Evolutionary conservation across 2,329 filamentous ascomycete genomes (phyloP).

Genomic region (Sphaerulina populicola): DNA sequence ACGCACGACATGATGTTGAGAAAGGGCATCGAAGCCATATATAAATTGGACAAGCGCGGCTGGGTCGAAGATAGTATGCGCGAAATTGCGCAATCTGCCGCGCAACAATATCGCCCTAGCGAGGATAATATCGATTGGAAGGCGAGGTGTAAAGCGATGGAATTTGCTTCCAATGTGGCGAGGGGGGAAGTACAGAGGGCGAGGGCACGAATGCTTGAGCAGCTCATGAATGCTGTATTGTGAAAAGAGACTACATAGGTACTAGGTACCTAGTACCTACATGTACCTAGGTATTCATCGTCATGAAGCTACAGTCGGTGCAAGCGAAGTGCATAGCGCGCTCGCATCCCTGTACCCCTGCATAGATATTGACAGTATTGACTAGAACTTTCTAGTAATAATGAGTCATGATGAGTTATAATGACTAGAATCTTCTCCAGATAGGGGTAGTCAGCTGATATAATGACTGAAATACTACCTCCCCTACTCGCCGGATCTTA

Average conservation of each 20-base stretch:
- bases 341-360: too few species aligned
- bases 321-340: too few species aligned
- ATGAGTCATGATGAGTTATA: too few species aligned
- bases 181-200: slow-evolving; percentile 30
- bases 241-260: background rate
- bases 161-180: slow-evolving; percentile 28
- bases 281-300: too few species aligned
- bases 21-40: slow-evolving; percentile 15
- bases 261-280: too few species aligned
- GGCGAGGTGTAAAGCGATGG: slow-evolving; percentile 26
- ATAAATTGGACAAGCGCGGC: slow-evolving; percentile 14
- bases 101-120: slow-evolving; percentile 2
- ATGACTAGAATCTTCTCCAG: too few species aligned
- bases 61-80: slow-evolving; percentile 19
- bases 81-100: slow-evolving; percentile 16
- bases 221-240: slow-evolving; percentile 26
- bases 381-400: too few species aligned
- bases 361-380: too few species aligned
- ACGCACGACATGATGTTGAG: slow-evolving; percentile 23
- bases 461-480: too few species aligned
- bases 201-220: slow-evolving; percentile 26
- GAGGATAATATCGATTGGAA: slow-evolving; percentile 28
- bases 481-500: too few species aligned
- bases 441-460: too few species aligned
- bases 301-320: too few species aligned